Conservation (phyloP, 768 basidiomycete genomes). For the Mycena floridula region DNA sequence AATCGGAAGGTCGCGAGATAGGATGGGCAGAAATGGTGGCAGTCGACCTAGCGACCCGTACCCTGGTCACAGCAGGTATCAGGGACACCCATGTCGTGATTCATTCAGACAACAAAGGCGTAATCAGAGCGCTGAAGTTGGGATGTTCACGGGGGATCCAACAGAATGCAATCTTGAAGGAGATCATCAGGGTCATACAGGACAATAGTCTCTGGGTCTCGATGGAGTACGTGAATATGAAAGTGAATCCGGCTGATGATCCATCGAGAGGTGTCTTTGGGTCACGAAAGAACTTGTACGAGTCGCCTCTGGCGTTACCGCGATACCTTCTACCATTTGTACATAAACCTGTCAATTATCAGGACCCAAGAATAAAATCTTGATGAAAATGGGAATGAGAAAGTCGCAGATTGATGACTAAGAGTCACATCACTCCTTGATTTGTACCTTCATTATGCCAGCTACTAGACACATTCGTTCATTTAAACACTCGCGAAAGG, state of each 20-base stretch:
- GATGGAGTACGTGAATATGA: slow-evolving; percentile 23
- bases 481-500: too few relatives aligned
- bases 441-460: too few relatives aligned
- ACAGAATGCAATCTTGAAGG: slow-evolving; percentile 21
- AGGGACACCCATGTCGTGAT: slow-evolving; percentile 20
- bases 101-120: slow-evolving; percentile 35
- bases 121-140: slow-evolving; percentile 26
- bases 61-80: slow-evolving; percentile 19
- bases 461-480: too few relatives aligned
- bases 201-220: slow-evolving; percentile 16
- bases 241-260: slow-evolving; percentile 27
- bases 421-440: too few relatives aligned
- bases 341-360: background rate
- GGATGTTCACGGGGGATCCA: slow-evolving; percentile 15
- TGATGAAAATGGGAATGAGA: too few relatives aligned
- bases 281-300: slow-evolving; percentile 5
- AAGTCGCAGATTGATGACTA: too few relatives aligned
- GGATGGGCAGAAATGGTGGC: slow-evolving; percentile 42
- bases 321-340: background rate
- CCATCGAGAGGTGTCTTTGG: slow-evolving; percentile 22
- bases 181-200: slow-evolving; percentile 18
- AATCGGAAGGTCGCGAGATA: slow-evolving; percentile 22
- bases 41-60: slow-evolving; percentile 32
- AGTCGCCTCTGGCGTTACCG: background rate
- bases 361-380: slow-evolving; percentile 9